A percentile compares a stretch with the other conserved stretches of the same genome.
Conservation (phyloP, 257 asterid species). For the Rubia yunnanensis region DNA sequence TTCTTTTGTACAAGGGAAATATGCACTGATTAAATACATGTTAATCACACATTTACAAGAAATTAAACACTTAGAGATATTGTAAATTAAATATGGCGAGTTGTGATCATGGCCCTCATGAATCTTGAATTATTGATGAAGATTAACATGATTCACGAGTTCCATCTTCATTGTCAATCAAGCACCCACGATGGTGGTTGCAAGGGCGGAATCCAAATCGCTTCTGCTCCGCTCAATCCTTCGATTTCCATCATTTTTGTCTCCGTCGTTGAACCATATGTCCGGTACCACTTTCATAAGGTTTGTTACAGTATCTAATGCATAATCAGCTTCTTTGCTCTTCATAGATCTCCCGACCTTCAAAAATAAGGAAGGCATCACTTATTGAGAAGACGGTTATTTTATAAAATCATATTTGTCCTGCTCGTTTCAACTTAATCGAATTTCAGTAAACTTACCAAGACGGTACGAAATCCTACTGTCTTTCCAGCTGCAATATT, state of each 20-base stretch:
- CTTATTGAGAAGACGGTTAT: too few species aligned
- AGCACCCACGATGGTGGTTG: constrained; percentile 57
- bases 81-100: background rate
- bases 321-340: constrained; percentile 68
- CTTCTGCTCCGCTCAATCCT: constrained; percentile 23
- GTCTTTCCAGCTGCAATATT: constrained; percentile 73
- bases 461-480: constrained; percentile 57
- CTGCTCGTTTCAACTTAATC: too few species aligned
- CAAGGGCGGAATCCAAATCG: constrained; percentile 44
- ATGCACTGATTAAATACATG: background rate
- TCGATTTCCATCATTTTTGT: constrained; percentile 7
- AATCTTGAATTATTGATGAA: constrained; percentile 4
- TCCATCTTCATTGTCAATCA: constrained; percentile 16
- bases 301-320: constrained; percentile 36
- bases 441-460: constrained; percentile 42
- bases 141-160: background rate
- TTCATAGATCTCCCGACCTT: constrained; percentile 61
- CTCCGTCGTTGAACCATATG: constrained; percentile 41
- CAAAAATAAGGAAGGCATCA: background rate
- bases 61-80: background rate
- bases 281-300: constrained; percentile 59
- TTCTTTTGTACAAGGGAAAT: background rate
- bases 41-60: constrained; percentile 1
- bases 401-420: too few species aligned
- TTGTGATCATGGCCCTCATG: background rate